These are phyloP conservation scores for Wilcoxina mikolae DNA, from an alignment of 495 filamentous ascomycete species.

Conservation along the genomic window DNA sequence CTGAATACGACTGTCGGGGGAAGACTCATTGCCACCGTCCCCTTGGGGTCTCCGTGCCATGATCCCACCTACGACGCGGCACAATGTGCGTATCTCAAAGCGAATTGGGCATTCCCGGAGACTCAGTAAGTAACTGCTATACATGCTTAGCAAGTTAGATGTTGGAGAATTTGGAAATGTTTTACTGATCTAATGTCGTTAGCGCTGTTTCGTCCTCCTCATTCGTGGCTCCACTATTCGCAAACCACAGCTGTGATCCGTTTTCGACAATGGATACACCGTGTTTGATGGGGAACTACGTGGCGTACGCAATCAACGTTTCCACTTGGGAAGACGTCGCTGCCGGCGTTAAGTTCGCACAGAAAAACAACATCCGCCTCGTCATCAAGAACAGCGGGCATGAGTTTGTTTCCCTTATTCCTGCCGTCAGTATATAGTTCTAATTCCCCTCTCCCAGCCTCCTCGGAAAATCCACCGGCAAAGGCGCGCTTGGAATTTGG, in stretches of 20 bases:
- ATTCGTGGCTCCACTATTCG: constrained; percentile 35
- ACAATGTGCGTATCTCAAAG: constrained; percentile 28
- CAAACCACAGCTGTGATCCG: constrained; percentile 31
- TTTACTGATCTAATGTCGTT: too few relatives aligned
- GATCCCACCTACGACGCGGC: constrained; percentile 34
- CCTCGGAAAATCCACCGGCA: constrained; percentile 37
- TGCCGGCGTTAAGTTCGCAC: constrained; percentile 47
- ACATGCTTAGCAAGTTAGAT: too few relatives aligned
- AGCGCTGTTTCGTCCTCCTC: constrained; percentile 32
- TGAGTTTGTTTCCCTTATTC: constrained; percentile 34
- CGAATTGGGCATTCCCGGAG: constrained; percentile 7
- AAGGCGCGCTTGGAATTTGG: constrained; percentile 45
- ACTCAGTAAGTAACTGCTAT: too few relatives aligned
- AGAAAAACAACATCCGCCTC: constrained; percentile 42
- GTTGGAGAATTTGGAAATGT: not conserved
- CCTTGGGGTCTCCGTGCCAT: constrained; percentile 42
- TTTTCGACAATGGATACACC: constrained; percentile 13
- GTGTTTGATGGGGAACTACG: constrained; percentile 44
- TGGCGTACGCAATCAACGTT: constrained; percentile 45
- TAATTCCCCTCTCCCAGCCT: too few relatives aligned
- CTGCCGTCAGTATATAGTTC: too few relatives aligned
- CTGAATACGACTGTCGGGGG: constrained; percentile 34
- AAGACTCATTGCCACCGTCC: constrained; percentile 38
- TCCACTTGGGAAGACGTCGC: constrained; percentile 41
- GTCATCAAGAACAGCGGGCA: constrained; percentile 60